phyloP scores from a whole-genome alignment of 2,329 filamentous ascomycete species.

The Coleophoma eucalyptorum region DNA sequence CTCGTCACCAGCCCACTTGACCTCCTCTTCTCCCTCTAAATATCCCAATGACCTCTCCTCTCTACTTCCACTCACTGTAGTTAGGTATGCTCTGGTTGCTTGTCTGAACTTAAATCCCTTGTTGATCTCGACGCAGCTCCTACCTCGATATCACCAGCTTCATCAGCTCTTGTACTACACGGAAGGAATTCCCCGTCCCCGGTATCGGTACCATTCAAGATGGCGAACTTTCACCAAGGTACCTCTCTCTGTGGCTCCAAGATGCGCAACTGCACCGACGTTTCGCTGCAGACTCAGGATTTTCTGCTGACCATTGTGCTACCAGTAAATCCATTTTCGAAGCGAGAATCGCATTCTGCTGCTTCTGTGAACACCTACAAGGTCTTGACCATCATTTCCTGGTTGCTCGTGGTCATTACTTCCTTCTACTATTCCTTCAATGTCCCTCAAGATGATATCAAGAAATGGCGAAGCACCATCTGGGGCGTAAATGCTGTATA shows the following conservation, averaged over 20 bases:
- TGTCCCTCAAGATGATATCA: constrained; percentile 55
- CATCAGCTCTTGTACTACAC: too few relatives aligned
- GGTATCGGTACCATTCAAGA: neutral
- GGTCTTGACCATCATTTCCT: constrained; percentile 68
- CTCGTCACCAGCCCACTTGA: too few relatives aligned
- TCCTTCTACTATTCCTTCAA: constrained; percentile 72
- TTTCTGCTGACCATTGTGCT: neutral
- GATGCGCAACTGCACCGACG: neutral
- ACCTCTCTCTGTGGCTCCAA: neutral
- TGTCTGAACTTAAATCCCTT: too few relatives aligned
- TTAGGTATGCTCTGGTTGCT: too few relatives aligned
- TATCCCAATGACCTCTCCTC: too few relatives aligned
- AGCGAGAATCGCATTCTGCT: constrained; percentile 60
- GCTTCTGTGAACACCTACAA: constrained; percentile 69
- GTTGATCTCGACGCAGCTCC: too few relatives aligned
- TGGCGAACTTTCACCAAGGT: constrained; percentile 5
- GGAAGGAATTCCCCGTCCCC: too few relatives aligned
- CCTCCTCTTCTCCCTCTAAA: too few relatives aligned
- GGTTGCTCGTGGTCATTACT: constrained; percentile 68
- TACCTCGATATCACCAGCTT: too few relatives aligned
- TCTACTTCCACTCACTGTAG: too few relatives aligned
- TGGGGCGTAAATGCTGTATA: constrained; percentile 69
- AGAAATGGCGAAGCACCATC: constrained; percentile 55
- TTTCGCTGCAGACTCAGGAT: constrained; percentile 1
- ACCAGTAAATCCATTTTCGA: constrained; percentile 72